Evolutionary conservation across 2,329 filamentous ascomycete species (phyloP).

Genomic region (Fusarium brevicatenulatum): DNA sequence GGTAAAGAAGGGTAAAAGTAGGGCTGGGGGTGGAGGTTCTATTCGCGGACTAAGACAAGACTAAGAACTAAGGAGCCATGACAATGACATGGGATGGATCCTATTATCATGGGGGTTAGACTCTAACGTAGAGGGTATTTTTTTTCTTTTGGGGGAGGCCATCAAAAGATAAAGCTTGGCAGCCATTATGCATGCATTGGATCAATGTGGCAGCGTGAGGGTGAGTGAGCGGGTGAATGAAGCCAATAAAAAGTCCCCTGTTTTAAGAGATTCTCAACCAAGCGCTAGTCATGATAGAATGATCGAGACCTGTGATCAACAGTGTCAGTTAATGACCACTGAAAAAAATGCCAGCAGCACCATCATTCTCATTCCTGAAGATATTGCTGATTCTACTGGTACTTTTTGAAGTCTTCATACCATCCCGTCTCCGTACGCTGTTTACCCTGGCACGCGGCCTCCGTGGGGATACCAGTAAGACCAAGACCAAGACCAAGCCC

Average conservation of each 20-base stretch:
- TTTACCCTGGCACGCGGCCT: conserved; percentile 30
- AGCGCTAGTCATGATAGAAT: conserved; percentile 14
- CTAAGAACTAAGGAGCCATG: conserved; percentile 31
- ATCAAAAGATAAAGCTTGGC: conserved; percentile 30
- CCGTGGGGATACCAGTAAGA: no score
- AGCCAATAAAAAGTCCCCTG: conserved; percentile 30
- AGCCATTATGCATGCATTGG: not conserved
- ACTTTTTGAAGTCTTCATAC: not conserved
- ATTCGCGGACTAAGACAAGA: conserved; percentile 11
- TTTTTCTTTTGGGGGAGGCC: conserved; percentile 17
- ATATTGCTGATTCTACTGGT: not conserved
- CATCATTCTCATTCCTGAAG: not conserved
- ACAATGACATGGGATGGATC: conserved; percentile 31
- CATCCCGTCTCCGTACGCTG: not conserved
- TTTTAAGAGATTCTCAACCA: conserved; percentile 12
- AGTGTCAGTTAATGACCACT: not conserved
- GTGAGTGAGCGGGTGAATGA: not conserved
- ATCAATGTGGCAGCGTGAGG: not conserved
- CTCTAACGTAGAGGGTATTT: not conserved
- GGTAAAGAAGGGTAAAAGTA: conserved; percentile 26
- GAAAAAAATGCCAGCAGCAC: not conserved
- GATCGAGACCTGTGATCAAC: conserved; percentile 9
- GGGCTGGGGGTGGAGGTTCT: conserved; percentile 37
- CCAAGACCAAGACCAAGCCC: no score
- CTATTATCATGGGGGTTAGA: conserved; percentile 37